A percentile compares a stretch with the other conserved stretches of the same genome.
Evolutionary conservation across 192 early-diverging fungal species (phyloP).

Genomic region (Coemansia sp.): DNA sequence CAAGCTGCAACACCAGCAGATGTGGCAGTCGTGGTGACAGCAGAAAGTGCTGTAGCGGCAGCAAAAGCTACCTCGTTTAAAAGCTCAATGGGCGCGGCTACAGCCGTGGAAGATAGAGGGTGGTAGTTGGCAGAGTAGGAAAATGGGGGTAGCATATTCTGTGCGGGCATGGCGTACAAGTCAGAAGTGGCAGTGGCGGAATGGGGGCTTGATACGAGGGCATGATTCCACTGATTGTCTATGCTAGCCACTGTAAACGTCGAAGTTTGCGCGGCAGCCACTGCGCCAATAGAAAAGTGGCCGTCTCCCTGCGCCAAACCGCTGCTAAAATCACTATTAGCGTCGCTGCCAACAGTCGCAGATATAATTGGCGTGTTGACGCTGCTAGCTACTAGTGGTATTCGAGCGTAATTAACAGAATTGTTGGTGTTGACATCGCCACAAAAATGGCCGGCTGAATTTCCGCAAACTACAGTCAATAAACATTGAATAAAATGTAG

Average conservation of each 20-base stretch:
- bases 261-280: constrained; percentile 18
- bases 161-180: constrained; percentile 44
- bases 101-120: constrained; percentile 5
- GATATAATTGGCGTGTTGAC: not conserved
- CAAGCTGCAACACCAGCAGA: constrained; percentile 31
- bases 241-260: constrained; percentile 25
- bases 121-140: not conserved
- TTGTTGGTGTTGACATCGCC: not conserved
- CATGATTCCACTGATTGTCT: constrained; percentile 30
- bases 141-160: constrained; percentile 24
- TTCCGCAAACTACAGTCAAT: not conserved
- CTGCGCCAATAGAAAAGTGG: not conserved
- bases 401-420: not conserved
- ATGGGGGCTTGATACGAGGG: constrained; percentile 51
- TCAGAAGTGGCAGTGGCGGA: constrained; percentile 52
- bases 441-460: not conserved
- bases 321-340: not conserved
- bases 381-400: not conserved
- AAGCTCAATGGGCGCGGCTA: constrained; percentile 18
- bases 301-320: constrained; percentile 6
- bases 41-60: constrained; percentile 33
- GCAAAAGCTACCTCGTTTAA: constrained; percentile 16
- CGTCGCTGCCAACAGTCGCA: not conserved
- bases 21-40: constrained; percentile 46
- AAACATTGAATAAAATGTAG: not conserved